Evolutionary conservation across 495 filamentous ascomycete species (phyloP).

Genomic region (Penicillium goetzii): DNA sequence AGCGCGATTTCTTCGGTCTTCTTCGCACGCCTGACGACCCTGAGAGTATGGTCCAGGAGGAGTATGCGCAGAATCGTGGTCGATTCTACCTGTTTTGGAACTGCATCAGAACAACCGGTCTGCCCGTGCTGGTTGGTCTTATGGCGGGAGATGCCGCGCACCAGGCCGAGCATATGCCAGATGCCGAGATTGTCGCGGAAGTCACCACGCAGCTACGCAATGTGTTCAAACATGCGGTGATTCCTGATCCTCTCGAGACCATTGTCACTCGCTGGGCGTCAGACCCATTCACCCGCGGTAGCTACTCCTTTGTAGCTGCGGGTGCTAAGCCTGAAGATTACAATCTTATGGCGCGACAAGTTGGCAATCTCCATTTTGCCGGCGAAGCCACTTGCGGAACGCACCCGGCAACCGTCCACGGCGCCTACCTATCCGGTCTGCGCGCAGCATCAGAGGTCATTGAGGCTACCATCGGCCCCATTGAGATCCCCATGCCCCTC

Average conservation of each 20-base stretch:
- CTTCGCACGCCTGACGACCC: constrained; percentile 67
- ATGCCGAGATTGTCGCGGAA: constrained; percentile 75
- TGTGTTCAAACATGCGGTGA: constrained; percentile 61
- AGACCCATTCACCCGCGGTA: constrained; percentile 86
- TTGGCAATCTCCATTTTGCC: constrained; percentile 93
- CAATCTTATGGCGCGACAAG: constrained; percentile 81
- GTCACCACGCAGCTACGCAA: constrained; percentile 73
- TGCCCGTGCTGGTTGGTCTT: constrained; percentile 84
- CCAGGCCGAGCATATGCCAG: constrained; percentile 74
- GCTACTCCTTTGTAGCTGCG: constrained; percentile 89
- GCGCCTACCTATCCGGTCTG: constrained; percentile 91
- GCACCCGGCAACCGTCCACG: constrained; percentile 95
- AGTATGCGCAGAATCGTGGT: constrained; percentile 68
- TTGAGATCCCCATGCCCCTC: constrained; percentile 73
- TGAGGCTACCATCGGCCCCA: constrained; percentile 76
- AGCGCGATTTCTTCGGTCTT: constrained; percentile 91
- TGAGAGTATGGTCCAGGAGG: constrained; percentile 60
- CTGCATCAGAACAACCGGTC: constrained; percentile 81
- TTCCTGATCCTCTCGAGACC: constrained; percentile 80
- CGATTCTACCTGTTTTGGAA: constrained; percentile 99
- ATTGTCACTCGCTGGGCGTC: constrained; percentile 93
- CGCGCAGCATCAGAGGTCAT: constrained; percentile 86
- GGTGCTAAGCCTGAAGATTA: constrained; percentile 85
- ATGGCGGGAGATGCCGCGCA: constrained; percentile 97
- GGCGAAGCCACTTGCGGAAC: constrained; percentile 95